Evolutionary conservation across 73 alveolate genomes (phyloP).

Genomic region (Tetrahymena thermophila): DNA sequence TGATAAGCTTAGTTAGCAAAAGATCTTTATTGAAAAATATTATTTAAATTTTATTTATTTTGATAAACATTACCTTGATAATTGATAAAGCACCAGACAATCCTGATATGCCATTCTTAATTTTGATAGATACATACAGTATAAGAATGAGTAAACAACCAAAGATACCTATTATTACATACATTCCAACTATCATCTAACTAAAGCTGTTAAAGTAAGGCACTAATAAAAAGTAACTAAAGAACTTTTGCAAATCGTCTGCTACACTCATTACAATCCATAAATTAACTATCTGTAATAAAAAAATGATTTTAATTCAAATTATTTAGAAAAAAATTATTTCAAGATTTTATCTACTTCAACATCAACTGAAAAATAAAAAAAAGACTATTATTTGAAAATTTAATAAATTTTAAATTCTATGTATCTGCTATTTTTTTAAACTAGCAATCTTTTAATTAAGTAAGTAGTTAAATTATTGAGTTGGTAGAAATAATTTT

Average conservation of each 20-base stretch:
- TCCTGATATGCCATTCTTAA: constrained; percentile 4
- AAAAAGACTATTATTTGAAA: no score
- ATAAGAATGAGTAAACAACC: constrained; percentile 7
- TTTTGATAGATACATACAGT: constrained; percentile 19
- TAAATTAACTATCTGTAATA: background rate
- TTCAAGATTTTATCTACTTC: no score
- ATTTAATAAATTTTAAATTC: no score
- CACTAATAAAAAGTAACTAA: constrained; percentile 35
- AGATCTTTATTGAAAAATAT: background rate
- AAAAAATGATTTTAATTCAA: no score
- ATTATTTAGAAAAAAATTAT: no score
- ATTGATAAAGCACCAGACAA: constrained; percentile 17
- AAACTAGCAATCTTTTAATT: no score
- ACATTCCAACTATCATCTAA: constrained; percentile 18
- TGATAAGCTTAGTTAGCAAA: background rate
- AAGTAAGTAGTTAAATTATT: background rate
- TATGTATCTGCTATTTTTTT: background rate
- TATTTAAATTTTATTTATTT: background rate
- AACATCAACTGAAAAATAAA: background rate
- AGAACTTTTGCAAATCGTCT: constrained; percentile 5
- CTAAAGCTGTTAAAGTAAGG: constrained; percentile 8
- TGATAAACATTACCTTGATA: constrained; percentile 6
- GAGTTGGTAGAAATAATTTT: background rate
- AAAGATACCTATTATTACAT: constrained; percentile 17
- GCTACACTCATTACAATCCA: constrained; percentile 31